Evolutionary conservation across 2,329 filamentous ascomycete species (phyloP), one percentile per base, ranked within the genome.

Genomic region (Colletotrichum sp.): DNA sequence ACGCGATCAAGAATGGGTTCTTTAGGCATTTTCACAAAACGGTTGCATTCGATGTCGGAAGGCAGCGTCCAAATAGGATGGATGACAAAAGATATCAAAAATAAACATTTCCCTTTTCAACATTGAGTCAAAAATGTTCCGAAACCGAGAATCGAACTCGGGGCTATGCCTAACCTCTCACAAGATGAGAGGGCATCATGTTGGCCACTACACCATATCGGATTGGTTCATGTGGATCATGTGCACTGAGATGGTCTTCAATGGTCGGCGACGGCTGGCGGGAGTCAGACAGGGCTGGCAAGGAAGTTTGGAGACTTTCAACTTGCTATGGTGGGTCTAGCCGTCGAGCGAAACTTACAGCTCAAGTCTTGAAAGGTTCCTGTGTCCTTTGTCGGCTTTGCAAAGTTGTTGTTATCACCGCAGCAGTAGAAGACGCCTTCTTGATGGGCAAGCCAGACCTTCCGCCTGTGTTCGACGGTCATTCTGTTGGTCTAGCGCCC

Each of bases 121-220:
- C 9, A n/a, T n/a, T n/a, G 19, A 11, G 19, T 19, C 39, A 44
- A 44, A 49, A 25, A 30, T 61, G 5, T 69, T 69, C 49, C 67
- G 52, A 64, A 71, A 71, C 59, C 36, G 36, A 52, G 55, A 71
- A 71, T 64, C 69, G 59, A 71, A 52, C 44, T 52, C 44, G 44
- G 57, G 57, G 67, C 52, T 71, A 71, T 71, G 68, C 59, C 68
- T 71, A 55, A 39, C 29, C 57, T 19, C 44, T 57, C 57, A 27
- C 64, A 30, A 12, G 44, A 52, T 52, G 44, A 52, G 44, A 52
- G 44, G 44, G 44, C 44, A 52, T 52, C 70, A 62, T 72, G 36
- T 69, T 69, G 70, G 64, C 55, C 64, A 55, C 70, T 67, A 72
- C 55, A 62, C 32, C 70, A 36, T 44, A 62, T 55, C 49, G 49